Percentiles rank a stretch among this genome's conserved stretches.
phyloP scores from a whole-genome alignment of 2,329 filamentous ascomycete species.

The Dactylellina sp. region DNA sequence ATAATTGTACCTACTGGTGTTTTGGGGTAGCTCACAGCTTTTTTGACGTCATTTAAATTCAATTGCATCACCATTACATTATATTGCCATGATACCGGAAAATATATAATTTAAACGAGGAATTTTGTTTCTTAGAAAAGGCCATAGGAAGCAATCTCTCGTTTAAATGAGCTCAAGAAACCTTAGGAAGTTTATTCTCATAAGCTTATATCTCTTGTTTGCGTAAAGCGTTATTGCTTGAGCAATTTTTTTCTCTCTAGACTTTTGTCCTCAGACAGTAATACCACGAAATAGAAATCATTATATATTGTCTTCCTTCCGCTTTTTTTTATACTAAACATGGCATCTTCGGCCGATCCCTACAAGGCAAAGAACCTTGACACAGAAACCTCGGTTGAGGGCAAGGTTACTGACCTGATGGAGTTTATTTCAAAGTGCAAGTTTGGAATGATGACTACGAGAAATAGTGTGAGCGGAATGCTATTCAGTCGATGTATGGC shows the following conservation, averaged over 20 bases:
- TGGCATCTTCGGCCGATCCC: conserved; percentile 46
- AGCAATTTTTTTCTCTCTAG: too few relatives aligned
- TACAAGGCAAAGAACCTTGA: conserved; percentile 59
- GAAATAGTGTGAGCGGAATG: conserved; percentile 73
- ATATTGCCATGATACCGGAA: too few relatives aligned
- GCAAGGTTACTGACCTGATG: conserved; percentile 78
- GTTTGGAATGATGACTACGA: conserved; percentile 89
- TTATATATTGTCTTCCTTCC: too few relatives aligned
- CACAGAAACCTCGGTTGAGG: conserved; percentile 55
- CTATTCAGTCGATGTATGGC: conserved; percentile 89
- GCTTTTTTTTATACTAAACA: neutral
- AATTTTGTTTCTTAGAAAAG: too few relatives aligned
- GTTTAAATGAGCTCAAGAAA: too few relatives aligned
- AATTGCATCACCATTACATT: conserved; percentile 8
- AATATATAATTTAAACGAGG: too few relatives aligned
- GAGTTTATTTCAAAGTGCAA: conserved; percentile 79
- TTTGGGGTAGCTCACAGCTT: neutral
- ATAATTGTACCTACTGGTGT: conserved; percentile 6
- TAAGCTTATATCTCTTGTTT: too few relatives aligned
- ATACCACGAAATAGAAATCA: too few relatives aligned
- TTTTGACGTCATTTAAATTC: conserved; percentile 6
- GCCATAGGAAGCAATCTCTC: too few relatives aligned
- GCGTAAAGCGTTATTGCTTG: too few relatives aligned
- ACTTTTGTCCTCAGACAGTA: too few relatives aligned
- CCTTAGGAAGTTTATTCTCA: too few relatives aligned